Base-by-base conservation (phyloP, 768 basidiomycete genomes). In the Suillus cothurnatus region DNA sequence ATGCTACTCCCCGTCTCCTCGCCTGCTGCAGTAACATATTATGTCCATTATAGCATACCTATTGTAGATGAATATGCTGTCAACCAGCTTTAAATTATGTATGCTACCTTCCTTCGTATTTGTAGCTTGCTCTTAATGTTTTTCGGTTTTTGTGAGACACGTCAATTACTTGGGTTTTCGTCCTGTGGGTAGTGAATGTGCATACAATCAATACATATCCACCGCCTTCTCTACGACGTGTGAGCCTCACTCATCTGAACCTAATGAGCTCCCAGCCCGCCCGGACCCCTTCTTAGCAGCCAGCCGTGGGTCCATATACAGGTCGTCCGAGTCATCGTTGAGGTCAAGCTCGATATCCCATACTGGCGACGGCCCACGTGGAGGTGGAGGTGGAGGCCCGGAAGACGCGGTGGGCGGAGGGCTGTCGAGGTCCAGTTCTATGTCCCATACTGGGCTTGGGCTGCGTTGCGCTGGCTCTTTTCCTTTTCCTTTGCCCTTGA, bases 371-470 rank as follows among this genome's bases (percentile, higher is more conserved):
- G 70, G 72, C 49, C 69, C 64, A 17, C 75, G 74, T 4, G 67
- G 61, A 11, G 68, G 69, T 4, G 67, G 61, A 11, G 68, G 69
- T 39, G 56, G 45, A 12, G 52, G 61, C 7, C 45, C 61, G 5
- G 53, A 67, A 28, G n/a, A 61, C 43, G 38, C 26, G 3, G 71
- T 66, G 4, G 74, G 70, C 12, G 67, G 62, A 61, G 64, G 63
- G 53, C 70, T 70, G 69, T 83, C 72, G 39, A 85, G 74, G 64
- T 88, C 87, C 6, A 85, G 80, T 68, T 92, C 91, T 63, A 92
- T 89, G 71, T 91, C 90, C 92, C 92, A 93, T 8, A 80, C 77
- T 1, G 90, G 88, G 70, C 88, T 91, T 6, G 80, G 78, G 59
- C 81, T 79, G 56, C 85, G 79, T 21, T 69, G 66, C n/a, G 63